Evolutionary conservation across 305 asterid genomes (phyloP).

Genomic region (Fraxinus paxiana): DNA sequence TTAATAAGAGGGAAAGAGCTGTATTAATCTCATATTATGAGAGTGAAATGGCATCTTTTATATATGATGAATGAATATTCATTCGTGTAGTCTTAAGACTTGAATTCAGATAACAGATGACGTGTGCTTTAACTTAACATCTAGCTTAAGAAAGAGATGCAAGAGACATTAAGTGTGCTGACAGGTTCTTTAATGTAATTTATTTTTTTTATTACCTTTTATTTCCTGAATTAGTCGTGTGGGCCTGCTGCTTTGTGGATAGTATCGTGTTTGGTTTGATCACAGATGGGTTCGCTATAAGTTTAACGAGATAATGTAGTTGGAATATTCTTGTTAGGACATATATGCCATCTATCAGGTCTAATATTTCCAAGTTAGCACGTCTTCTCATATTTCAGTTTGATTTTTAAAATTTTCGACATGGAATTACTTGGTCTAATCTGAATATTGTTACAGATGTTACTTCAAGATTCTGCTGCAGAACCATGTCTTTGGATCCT

Average conservation of each 20-base stretch:
- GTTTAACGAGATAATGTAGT: neutral
- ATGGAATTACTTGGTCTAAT: neutral
- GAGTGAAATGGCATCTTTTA: neutral
- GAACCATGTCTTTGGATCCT: neutral
- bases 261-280: neutral
- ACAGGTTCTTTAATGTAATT: neutral
- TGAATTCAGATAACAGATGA: neutral
- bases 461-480: neutral
- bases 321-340: neutral
- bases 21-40: neutral
- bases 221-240: neutral
- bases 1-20: neutral
- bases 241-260: neutral
- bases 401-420: neutral
- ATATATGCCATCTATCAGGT: neutral
- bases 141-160: neutral
- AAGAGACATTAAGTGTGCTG: neutral
- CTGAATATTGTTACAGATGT: neutral
- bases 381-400: neutral
- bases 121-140: neutral
- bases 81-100: neutral
- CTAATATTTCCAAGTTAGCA: neutral
- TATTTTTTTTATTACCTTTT: neutral
- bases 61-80: neutral
- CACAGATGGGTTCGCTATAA: neutral